phyloP scores from a whole-genome alignment of 257 asterid species.

The Plantago major region DNA sequence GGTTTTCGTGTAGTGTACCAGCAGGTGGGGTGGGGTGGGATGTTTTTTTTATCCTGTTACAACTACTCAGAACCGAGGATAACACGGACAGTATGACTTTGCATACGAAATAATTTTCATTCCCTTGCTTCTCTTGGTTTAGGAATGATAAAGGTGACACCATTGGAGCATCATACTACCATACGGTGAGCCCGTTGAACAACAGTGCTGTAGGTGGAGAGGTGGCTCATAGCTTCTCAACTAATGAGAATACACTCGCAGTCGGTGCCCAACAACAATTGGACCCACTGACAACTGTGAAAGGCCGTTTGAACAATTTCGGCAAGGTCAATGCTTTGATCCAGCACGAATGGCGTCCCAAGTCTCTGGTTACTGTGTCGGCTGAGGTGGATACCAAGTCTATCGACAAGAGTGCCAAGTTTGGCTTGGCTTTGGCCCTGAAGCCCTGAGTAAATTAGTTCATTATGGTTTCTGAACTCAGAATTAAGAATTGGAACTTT shows the following conservation, averaged over 20 bases:
- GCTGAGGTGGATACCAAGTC: slow-evolving; percentile 52
- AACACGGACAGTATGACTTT: too few relatives aligned
- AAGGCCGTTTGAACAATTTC: slow-evolving; percentile 40
- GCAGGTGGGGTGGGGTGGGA: too few relatives aligned
- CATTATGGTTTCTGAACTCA: slow-evolving; percentile 1
- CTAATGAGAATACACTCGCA: slow-evolving; percentile 41
- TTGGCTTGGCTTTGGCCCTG: slow-evolving; percentile 45
- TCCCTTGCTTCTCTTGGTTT: not conserved
- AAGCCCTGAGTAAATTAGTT: slow-evolving; percentile 33
- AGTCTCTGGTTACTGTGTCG: slow-evolving; percentile 42
- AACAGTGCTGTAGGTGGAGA: slow-evolving; percentile 48
- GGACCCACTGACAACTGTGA: slow-evolving; percentile 48
- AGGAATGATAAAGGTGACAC: slow-evolving; percentile 47
- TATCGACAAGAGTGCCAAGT: slow-evolving; percentile 43
- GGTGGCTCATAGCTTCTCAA: slow-evolving; percentile 46
- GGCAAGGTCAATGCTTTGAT: slow-evolving; percentile 45
- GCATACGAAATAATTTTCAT: too few relatives aligned
- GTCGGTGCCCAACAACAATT: slow-evolving; percentile 40
- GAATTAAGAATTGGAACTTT: not conserved
- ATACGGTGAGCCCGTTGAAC: slow-evolving; percentile 37
- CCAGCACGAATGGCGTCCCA: slow-evolving; percentile 57
- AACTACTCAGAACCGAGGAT: too few relatives aligned
- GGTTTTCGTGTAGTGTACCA: too few relatives aligned
- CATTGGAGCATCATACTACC: slow-evolving; percentile 43
- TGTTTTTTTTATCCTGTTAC: not conserved